Evolutionary conservation across 108 stramenopile genomes (phyloP).

Genomic region (Fistulifera solaris): DNA sequence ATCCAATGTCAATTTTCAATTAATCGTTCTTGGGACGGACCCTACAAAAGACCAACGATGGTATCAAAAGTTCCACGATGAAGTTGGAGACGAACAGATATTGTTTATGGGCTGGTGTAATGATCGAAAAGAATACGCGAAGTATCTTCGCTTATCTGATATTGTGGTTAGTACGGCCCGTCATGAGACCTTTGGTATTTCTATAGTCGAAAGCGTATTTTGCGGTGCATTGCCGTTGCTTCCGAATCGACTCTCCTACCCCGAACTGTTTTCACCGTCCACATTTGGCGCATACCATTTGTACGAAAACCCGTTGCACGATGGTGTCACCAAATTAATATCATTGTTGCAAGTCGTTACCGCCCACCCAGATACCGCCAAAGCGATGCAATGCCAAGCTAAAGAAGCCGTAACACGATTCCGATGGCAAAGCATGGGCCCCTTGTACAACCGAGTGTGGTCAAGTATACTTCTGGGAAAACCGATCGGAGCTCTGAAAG

Average conservation of each 20-base stretch:
- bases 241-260: slow-evolving; percentile 18
- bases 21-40: slow-evolving; percentile 15
- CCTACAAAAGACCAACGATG: slow-evolving; percentile 14
- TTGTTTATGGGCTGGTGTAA: slow-evolving; percentile 17
- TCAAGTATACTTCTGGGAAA: slow-evolving; percentile 2
- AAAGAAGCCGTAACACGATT: slow-evolving; percentile 6
- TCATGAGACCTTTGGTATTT: slow-evolving; percentile 24
- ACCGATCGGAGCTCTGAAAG: not conserved
- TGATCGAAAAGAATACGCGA: slow-evolving; percentile 14
- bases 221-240: slow-evolving; percentile 19
- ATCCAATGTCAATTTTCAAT: slow-evolving; percentile 2
- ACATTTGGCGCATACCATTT: not conserved
- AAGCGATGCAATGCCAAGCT: not conserved
- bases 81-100: slow-evolving; percentile 3
- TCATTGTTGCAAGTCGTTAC: not conserved
- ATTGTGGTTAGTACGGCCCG: slow-evolving; percentile 16
- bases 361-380: not conserved
- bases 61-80: slow-evolving; percentile 1
- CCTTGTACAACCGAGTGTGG: slow-evolving; percentile 10
- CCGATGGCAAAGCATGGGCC: slow-evolving; percentile 12
- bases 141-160: slow-evolving; percentile 5
- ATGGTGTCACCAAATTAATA: slow-evolving; percentile 5
- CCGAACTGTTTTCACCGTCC: slow-evolving; percentile 9
- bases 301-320: slow-evolving; percentile 1
- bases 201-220: slow-evolving; percentile 21